Evolutionary conservation across 2,329 filamentous ascomycete genomes (phyloP).

Genomic region (Triangularia verruculosa): DNA sequence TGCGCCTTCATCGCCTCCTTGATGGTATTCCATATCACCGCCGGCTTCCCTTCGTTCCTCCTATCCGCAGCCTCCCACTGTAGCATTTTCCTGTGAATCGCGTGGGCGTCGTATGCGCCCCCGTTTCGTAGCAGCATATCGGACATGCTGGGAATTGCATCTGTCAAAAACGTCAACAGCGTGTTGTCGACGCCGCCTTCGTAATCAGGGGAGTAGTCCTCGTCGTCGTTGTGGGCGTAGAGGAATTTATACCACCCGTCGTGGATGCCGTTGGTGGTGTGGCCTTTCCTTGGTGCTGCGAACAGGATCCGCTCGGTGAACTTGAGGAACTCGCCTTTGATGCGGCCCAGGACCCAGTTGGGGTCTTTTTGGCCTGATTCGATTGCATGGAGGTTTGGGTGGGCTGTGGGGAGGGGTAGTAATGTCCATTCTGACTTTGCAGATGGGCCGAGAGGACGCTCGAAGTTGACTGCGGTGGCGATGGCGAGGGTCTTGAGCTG

Average conservation of each 20-base stretch:
- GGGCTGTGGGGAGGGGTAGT: slow-evolving; percentile 23
- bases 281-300: slow-evolving; percentile 27
- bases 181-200: background rate
- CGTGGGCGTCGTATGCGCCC: slow-evolving; percentile 28
- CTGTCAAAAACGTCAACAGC: slow-evolving; percentile 28
- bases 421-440: slow-evolving; percentile 19
- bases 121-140: slow-evolving; percentile 30
- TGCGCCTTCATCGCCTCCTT: slow-evolving; percentile 22
- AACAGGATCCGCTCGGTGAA: slow-evolving; percentile 20
- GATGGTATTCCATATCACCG: slow-evolving; percentile 17
- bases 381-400: slow-evolving; percentile 27
- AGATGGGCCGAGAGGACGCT: slow-evolving; percentile 24
- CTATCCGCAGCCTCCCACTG: slow-evolving; percentile 23
- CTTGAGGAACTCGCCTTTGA: slow-evolving; percentile 27
- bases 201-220: slow-evolving; percentile 15
- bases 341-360: slow-evolving; percentile 26
- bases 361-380: slow-evolving; percentile 20
- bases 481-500: slow-evolving; percentile 25
- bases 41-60: slow-evolving; percentile 26
- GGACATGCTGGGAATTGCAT: slow-evolving; percentile 30
- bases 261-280: slow-evolving; percentile 22
- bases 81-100: slow-evolving; percentile 8
- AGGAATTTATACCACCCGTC: slow-evolving; percentile 29
- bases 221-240: slow-evolving; percentile 25
- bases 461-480: slow-evolving; percentile 28